These are phyloP conservation scores for Penicillium brasilianum DNA, from an alignment of 2,329 filamentous ascomycete species.

Conservation along the genomic window DNA sequence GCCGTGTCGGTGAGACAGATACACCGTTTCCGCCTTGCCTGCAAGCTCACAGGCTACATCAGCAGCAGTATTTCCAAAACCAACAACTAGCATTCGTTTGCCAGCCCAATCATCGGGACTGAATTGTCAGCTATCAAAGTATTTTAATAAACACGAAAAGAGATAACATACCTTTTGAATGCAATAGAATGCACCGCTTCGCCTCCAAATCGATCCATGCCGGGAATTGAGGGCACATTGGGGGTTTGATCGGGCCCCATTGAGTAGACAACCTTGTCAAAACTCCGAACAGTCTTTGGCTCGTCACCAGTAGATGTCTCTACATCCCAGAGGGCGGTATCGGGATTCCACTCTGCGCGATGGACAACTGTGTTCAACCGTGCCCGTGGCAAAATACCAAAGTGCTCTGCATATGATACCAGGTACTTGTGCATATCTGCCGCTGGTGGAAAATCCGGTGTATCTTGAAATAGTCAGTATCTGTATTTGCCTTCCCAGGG, in stretches of 20 bases:
- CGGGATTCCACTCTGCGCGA: neutral
- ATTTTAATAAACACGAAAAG: too few species aligned
- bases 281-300: neutral
- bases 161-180: neutral
- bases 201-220: neutral
- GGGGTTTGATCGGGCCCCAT: neutral
- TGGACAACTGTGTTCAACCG: neutral
- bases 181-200: neutral
- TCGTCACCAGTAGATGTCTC: neutral
- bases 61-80: neutral
- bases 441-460: neutral
- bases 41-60: neutral
- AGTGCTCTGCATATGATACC: neutral
- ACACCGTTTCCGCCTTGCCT: neutral
- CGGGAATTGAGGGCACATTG: neutral
- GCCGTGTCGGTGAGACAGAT: neutral
- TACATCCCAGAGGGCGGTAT: neutral
- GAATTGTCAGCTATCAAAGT: neutral
- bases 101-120: neutral
- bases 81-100: neutral
- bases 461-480: neutral
- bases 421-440: neutral
- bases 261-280: neutral
- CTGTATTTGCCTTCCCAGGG: neutral
- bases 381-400: neutral